Percentiles rank a stretch among this genome's conserved stretches.
Evolutionary conservation across 805 yeast genomes (phyloP).

Genomic region (Ogataea corticis): DNA sequence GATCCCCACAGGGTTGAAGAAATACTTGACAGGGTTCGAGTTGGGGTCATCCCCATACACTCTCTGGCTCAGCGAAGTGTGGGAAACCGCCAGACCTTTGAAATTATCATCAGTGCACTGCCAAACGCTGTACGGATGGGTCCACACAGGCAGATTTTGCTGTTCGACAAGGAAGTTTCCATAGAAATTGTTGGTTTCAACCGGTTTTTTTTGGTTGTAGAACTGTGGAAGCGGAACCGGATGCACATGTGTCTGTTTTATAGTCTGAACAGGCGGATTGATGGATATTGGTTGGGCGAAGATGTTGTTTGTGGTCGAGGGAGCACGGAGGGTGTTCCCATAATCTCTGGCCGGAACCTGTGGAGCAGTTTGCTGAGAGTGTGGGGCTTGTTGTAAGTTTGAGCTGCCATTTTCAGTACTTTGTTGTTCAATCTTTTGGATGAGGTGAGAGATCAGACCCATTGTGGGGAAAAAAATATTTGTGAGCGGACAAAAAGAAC

Average conservation of each 20-base stretch:
- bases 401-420: neutral
- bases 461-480: constrained; percentile 6
- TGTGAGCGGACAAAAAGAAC: neutral
- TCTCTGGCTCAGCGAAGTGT: constrained; percentile 55
- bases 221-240: constrained; percentile 63
- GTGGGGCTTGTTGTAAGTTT: neutral
- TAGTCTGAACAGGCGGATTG: constrained; percentile 21
- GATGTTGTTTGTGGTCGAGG: constrained; percentile 13
- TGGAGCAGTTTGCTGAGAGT: constrained; percentile 15
- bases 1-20: constrained; percentile 68
- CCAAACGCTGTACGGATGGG: constrained; percentile 83
- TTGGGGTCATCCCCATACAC: constrained; percentile 70
- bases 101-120: constrained; percentile 41
- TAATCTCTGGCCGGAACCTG: constrained; percentile 30
- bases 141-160: constrained; percentile 73
- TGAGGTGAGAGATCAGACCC: constrained; percentile 25
- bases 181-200: constrained; percentile 78
- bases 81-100: constrained; percentile 67
- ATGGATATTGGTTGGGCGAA: constrained; percentile 25
- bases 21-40: constrained; percentile 44
- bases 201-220: constrained; percentile 42
- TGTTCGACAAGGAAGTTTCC: constrained; percentile 67
- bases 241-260: constrained; percentile 58
- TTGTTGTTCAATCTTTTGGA: constrained; percentile 12
- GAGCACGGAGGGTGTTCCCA: neutral